Percentiles rank a stretch among this genome's conserved stretches.
These are phyloP conservation scores for Cyphellophora europaea DNA, from an alignment of 2,329 filamentous ascomycete species.

Conservation along the genomic window DNA sequence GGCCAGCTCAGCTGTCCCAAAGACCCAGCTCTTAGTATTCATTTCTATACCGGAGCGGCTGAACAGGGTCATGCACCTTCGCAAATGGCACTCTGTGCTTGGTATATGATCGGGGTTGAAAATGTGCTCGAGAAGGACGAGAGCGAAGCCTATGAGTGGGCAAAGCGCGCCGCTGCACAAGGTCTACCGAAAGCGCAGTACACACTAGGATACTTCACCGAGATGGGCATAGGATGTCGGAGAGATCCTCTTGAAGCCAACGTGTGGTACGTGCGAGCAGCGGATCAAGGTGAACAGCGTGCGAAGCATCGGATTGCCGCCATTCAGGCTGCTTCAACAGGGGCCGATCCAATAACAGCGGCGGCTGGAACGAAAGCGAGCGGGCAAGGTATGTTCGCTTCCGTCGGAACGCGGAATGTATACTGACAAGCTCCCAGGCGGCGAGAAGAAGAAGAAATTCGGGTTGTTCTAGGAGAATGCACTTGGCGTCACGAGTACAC, in stretches of 20 bases:
- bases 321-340: slow-evolving; percentile 71
- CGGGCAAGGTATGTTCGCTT: slow-evolving; percentile 11
- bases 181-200: slow-evolving; percentile 80
- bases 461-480: slow-evolving; percentile 17
- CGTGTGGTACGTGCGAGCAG: slow-evolving; percentile 95
- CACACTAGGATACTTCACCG: slow-evolving; percentile 91
- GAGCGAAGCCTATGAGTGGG: slow-evolving; percentile 94
- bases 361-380: slow-evolving; percentile 12
- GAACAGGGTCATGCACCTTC: slow-evolving; percentile 73
- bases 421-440: too few relatives aligned
- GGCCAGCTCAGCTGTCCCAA: slow-evolving; percentile 77
- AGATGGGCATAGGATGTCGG: slow-evolving; percentile 95
- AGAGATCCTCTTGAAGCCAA: slow-evolving; percentile 94
- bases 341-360: slow-evolving; percentile 28
- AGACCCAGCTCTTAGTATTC: slow-evolving; percentile 86
- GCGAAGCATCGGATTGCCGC: slow-evolving; percentile 79
- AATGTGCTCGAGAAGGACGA: slow-evolving; percentile 91
- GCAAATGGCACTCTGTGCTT: slow-evolving; percentile 98
- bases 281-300: slow-evolving; percentile 81
- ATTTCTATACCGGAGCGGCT: slow-evolving; percentile 93
- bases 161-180: slow-evolving; percentile 70
- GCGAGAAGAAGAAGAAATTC: slow-evolving; percentile 22
- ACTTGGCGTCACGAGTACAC: not conserved
- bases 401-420: slow-evolving; percentile 11
- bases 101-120: slow-evolving; percentile 94